Percentiles rank a stretch among this genome's conserved stretches.
These are phyloP conservation scores for Sinapis alba DNA, from an alignment of 441 rosid genomes.

Conservation along the genomic window DNA sequence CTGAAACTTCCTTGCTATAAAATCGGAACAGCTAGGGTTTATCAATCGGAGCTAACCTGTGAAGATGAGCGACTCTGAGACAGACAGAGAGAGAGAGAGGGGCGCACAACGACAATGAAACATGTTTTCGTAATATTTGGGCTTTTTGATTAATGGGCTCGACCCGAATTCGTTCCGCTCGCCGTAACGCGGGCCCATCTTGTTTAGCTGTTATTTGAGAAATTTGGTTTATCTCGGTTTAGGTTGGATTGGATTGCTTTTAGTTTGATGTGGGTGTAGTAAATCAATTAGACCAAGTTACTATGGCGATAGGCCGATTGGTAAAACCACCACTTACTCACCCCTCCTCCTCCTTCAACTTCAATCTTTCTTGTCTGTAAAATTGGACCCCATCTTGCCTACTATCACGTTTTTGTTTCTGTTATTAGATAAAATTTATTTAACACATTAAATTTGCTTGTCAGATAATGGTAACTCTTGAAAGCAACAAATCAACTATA, in stretches of 20 bases:
- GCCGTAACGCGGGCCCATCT: not conserved
- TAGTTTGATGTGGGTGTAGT: not conserved
- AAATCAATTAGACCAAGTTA: not conserved
- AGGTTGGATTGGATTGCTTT: not conserved
- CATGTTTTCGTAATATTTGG: not conserved
- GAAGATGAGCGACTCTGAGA: not conserved
- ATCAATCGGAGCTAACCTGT: slow-evolving; percentile 21
- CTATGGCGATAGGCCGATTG: not conserved
- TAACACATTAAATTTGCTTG: slow-evolving; percentile 14
- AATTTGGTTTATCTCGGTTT: not conserved
- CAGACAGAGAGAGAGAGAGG: not conserved
- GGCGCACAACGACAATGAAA: not conserved
- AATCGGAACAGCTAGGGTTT: slow-evolving; percentile 6
- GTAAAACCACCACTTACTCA: not conserved
- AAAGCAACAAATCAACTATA: slow-evolving; percentile 7
- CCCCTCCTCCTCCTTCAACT: not conserved
- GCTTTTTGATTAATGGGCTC: not conserved
- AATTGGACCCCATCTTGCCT: not conserved
- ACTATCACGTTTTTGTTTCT: not conserved
- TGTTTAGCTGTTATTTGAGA: not conserved
- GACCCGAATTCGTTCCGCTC: not conserved
- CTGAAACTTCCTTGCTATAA: not conserved
- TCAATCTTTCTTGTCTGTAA: not conserved
- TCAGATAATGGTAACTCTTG: not conserved
- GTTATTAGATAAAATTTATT: not conserved